Percentiles rank a stretch among this genome's conserved stretches.
phyloP scores from a whole-genome alignment of 768 basidiomycete genomes.

The Panellus pusillus region DNA sequence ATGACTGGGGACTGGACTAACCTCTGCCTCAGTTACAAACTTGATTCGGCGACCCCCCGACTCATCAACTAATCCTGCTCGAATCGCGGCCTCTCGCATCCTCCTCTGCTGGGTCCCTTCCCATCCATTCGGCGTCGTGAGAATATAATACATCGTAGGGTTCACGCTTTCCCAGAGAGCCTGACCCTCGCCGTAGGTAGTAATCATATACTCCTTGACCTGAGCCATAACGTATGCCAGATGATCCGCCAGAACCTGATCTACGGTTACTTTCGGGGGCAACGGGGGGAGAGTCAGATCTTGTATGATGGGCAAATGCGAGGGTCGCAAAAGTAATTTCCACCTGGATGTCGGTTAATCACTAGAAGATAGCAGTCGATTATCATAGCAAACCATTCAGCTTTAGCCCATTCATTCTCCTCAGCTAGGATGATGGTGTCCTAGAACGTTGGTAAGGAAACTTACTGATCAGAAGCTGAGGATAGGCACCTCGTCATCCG shows the following conservation, averaged over 20 bases:
- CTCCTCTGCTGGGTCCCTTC: slow-evolving; percentile 19
- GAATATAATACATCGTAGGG: slow-evolving; percentile 21
- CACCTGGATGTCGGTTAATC: slow-evolving; percentile 20
- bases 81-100: slow-evolving; percentile 27
- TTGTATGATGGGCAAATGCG: too few relatives aligned
- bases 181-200: background rate
- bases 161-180: slow-evolving; percentile 17
- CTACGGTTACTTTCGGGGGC: slow-evolving; percentile 21
- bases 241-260: slow-evolving; percentile 26
- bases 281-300: slow-evolving; percentile 9
- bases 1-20: background rate
- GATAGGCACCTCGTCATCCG: too few relatives aligned
- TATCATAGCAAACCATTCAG: slow-evolving; percentile 30
- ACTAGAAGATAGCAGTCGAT: background rate
- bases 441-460: too few relatives aligned
- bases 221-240: slow-evolving; percentile 25
- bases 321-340: slow-evolving; percentile 26
- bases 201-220: slow-evolving; percentile 20
- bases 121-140: slow-evolving; percentile 30
- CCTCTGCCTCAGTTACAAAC: slow-evolving; percentile 25
- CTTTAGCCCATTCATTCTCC: slow-evolving; percentile 34
- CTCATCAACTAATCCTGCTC: slow-evolving; percentile 21
- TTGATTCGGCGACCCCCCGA: slow-evolving; percentile 9
- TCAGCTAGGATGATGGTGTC: slow-evolving; percentile 24
- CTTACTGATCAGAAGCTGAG: too few relatives aligned